Evolutionary conservation across 1,284 basidiomycete species (phyloP).

Genomic region (Irpex lacteus): DNA sequence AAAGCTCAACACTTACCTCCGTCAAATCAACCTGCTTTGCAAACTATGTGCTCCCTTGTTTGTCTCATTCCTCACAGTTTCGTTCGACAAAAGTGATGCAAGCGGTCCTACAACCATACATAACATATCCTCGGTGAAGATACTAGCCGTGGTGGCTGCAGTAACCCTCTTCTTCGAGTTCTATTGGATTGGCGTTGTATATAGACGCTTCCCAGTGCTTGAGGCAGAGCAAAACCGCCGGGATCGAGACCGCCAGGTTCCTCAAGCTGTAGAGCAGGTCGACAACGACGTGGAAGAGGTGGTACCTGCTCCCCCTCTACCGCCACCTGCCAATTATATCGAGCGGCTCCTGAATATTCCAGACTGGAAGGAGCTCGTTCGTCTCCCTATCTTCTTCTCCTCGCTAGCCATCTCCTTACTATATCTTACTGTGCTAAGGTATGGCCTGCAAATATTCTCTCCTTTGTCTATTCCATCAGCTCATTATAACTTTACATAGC

Average conservation of each 20-base stretch:
- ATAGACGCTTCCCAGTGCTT: constrained; percentile 32
- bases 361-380: constrained; percentile 45
- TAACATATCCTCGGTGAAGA: constrained; percentile 32
- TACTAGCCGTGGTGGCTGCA: constrained; percentile 30
- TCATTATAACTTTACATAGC: constrained; percentile 13
- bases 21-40: constrained; percentile 52
- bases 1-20: constrained; percentile 38
- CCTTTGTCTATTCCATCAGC: background rate
- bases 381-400: constrained; percentile 42
- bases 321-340: background rate
- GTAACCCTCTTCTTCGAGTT: constrained; percentile 29
- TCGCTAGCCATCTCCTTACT: constrained; percentile 47
- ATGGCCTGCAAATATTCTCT: background rate
- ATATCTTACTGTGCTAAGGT: constrained; percentile 29
- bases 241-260: constrained; percentile 1
- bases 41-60: constrained; percentile 56
- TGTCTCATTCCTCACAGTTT: constrained; percentile 45
- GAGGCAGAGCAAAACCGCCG: constrained; percentile 21
- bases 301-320: background rate
- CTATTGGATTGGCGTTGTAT: constrained; percentile 29
- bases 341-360: background rate
- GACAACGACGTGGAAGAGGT: background rate
- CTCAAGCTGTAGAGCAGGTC: background rate
- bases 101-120: constrained; percentile 17
- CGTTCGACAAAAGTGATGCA: background rate